phyloP scores from a whole-genome alignment of 179 eudicot genomes.

The Spinacia oleracea region DNA sequence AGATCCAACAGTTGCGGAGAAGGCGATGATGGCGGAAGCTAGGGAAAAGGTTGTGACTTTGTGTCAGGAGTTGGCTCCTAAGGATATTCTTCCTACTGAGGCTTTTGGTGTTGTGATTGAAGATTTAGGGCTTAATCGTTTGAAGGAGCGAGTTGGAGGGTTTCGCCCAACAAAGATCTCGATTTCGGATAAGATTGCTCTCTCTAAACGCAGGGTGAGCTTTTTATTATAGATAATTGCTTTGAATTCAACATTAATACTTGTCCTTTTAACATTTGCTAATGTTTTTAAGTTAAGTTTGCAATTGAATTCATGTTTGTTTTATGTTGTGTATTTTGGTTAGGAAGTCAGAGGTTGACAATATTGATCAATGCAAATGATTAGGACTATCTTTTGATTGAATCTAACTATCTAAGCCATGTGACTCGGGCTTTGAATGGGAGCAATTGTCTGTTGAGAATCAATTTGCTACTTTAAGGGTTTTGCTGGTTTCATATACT shows the following conservation, averaged over 20 bases:
- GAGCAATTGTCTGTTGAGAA: no score
- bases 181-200: slow-evolving; percentile 59
- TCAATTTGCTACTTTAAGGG: no score
- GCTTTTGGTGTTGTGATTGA: slow-evolving; percentile 64
- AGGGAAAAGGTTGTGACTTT: slow-evolving; percentile 59
- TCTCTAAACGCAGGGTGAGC: slow-evolving; percentile 65
- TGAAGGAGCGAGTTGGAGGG: slow-evolving; percentile 57
- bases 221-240: not conserved
- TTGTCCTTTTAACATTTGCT: not conserved
- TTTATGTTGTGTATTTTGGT: not conserved
- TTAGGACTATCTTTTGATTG: not conserved
- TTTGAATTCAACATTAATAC: not conserved
- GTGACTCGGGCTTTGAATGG: no score
- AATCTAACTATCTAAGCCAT: no score
- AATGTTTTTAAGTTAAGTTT: no score
- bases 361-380: not conserved
- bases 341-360: not conserved
- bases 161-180: slow-evolving; percentile 61
- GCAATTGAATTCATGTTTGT: not conserved
- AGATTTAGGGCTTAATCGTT: slow-evolving; percentile 72
- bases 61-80: slow-evolving; percentile 66
- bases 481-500: not conserved
- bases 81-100: slow-evolving; percentile 72
- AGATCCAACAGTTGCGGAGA: slow-evolving; percentile 65
- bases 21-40: slow-evolving; percentile 77